These are phyloP conservation scores for Anisodus tanguticus DNA, from an alignment of 257 asterid genomes.

Conservation along the genomic window DNA sequence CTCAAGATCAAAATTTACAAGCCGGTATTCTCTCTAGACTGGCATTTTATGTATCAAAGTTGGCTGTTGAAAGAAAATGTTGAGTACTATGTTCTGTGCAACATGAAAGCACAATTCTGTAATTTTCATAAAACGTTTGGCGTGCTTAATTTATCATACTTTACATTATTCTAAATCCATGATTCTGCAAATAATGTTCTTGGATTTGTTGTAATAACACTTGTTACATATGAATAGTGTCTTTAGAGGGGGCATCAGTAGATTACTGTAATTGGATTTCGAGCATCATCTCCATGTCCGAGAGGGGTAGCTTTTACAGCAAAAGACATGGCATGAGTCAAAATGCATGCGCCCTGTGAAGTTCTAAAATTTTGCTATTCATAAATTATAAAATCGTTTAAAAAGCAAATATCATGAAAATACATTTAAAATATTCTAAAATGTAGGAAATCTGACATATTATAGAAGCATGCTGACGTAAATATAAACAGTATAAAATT, in stretches of 20 bases:
- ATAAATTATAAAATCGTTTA: neutral
- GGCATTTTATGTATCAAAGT: neutral
- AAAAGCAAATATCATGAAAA: neutral
- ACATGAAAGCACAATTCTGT: neutral
- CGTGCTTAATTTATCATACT: neutral
- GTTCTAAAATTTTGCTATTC: neutral
- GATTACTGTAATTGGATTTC: too few species aligned
- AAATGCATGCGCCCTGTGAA: neutral
- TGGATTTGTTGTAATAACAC: neutral
- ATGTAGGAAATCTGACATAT: neutral
- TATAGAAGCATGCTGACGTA: neutral
- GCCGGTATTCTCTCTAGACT: slow-evolving; percentile 25
- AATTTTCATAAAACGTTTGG: neutral
- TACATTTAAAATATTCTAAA: neutral
- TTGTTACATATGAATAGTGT: neutral
- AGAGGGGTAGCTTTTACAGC: neutral
- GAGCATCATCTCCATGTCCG: too few species aligned
- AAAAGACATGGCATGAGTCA: neutral
- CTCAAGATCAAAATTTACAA: slow-evolving; percentile 34
- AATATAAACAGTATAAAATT: neutral
- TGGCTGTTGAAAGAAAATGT: slow-evolving; percentile 24
- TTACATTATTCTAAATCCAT: neutral
- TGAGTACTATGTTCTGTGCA: neutral
- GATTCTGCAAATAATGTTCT: neutral
- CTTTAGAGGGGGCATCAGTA: too few species aligned